Percentiles rank a stretch among this genome's conserved stretches.
Conservation (phyloP, 2,329 filamentous ascomycete genomes). For the Sarocladiaceae sp. region DNA sequence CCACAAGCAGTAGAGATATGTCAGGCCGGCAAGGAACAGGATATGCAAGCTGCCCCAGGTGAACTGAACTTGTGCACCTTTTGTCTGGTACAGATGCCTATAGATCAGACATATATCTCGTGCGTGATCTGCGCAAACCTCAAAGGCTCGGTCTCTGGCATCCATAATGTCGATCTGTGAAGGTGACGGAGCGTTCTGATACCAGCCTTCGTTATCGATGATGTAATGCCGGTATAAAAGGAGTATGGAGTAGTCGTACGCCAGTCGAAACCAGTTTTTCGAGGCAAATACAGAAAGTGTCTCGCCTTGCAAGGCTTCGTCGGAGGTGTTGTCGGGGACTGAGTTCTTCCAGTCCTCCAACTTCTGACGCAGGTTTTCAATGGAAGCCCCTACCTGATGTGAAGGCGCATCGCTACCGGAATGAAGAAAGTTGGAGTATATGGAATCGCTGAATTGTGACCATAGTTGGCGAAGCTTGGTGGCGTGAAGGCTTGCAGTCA, state of each 20-base stretch:
- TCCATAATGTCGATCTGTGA: background rate
- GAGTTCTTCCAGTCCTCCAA: slow-evolving; percentile 22
- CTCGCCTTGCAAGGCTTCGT: background rate
- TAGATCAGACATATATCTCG: slow-evolving; percentile 29
- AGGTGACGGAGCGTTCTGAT: background rate
- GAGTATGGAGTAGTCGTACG: slow-evolving; percentile 33
- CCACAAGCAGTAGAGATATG: slow-evolving; percentile 29
- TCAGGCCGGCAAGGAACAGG: slow-evolving; percentile 29
- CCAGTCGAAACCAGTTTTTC: slow-evolving; percentile 31
- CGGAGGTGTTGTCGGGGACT: slow-evolving; percentile 14
- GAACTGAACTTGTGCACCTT: slow-evolving; percentile 5
- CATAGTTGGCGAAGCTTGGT: slow-evolving; percentile 25
- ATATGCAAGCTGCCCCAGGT: slow-evolving; percentile 32
- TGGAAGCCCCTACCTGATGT: slow-evolving; percentile 12
- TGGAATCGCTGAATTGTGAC: slow-evolving; percentile 21
- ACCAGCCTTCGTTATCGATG: background rate
- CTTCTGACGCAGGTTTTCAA: slow-evolving; percentile 18
- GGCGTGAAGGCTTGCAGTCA: slow-evolving; percentile 25
- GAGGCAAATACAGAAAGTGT: slow-evolving; percentile 29
- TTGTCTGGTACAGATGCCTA: slow-evolving; percentile 26
- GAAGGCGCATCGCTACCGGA: background rate
- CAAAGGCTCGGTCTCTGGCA: background rate
- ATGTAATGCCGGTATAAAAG: slow-evolving; percentile 30
- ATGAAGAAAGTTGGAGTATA: slow-evolving; percentile 16
- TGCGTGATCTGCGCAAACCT: slow-evolving; percentile 1